Base-by-base conservation (phyloP, 345 rosid species). In the Euphorbia pulcherrima region DNA sequence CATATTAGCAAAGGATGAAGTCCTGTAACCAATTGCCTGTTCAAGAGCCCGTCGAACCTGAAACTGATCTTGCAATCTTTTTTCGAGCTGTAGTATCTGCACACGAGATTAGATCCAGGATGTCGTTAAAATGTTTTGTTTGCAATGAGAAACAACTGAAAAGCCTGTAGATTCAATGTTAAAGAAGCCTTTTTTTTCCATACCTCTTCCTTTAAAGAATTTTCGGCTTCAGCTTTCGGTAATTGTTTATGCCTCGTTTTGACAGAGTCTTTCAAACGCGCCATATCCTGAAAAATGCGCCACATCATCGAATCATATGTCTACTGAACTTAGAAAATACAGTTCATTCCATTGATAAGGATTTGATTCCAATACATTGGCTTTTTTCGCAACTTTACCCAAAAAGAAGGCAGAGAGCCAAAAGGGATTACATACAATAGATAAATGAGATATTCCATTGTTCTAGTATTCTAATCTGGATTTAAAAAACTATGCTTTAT, bases 131-230 rank as follows among this genome's bases (percentile, higher is more conserved):
- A 28, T 59, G n/a, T n/a, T n/a, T n/a, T 59, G n/a, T n/a, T n/a
- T n/a, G n/a, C n/a, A n/a, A n/a, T n/a, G n/a, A n/a, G n/a, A n/a
- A n/a, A n/a, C n/a, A n/a, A n/a, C n/a, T n/a, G n/a, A n/a, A n/a
- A n/a, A 29, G 55, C 40, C 6, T 21, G 33, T 27, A 30, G 24
- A 21, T 39, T 52, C 27, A 69, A 67, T 11, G 26, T 41, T 60
- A 35, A 69, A 63, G 37, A 61, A 74, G 40, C 16, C 62, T 29
- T 39, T 65, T n/a, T n/a, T n/a, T 46, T 18, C 54, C 79, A 65
- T 58, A 94, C 99, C 97, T 94, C 99, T 77, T 86, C 89, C 85
- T 85, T 87, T 82, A 94, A 70, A 50, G 85, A 88, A 70, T 65
- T 73, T 65, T 85, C 86, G 60, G 78, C 86, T 65, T 81, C 87